phyloP scores from a whole-genome alignment of 495 filamentous ascomycete genomes.

The Hyaloscypha bicolor region DNA sequence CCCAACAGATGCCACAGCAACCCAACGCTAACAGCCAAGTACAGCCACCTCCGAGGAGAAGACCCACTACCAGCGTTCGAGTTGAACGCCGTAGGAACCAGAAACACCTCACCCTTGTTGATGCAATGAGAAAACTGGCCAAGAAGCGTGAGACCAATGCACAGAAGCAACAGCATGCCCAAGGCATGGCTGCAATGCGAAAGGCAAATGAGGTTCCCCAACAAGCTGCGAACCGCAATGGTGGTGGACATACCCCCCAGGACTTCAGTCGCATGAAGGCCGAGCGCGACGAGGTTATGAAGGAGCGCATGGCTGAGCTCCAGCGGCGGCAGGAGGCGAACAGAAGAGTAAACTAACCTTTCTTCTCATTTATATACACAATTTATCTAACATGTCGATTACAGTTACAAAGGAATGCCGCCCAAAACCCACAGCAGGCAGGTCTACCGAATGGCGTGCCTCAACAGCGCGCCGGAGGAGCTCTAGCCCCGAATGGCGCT shows the following conservation, averaged over 20 bases:
- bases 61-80: constrained; percentile 70
- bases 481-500: constrained; percentile 18
- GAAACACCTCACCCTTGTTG: constrained; percentile 83
- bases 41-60: constrained; percentile 56
- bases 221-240: constrained; percentile 39
- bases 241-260: constrained; percentile 66
- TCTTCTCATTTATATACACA: constrained; percentile 21
- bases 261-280: constrained; percentile 87
- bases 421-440: constrained; percentile 42
- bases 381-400: constrained; percentile 31
- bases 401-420: constrained; percentile 43
- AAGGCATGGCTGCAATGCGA: constrained; percentile 66
- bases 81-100: constrained; percentile 86
- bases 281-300: constrained; percentile 77
- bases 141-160: constrained; percentile 85
- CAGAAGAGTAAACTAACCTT: constrained; percentile 52
- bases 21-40: constrained; percentile 58
- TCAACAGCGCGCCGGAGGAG: constrained; percentile 45
- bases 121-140: constrained; percentile 92
- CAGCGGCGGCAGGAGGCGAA: constrained; percentile 60
- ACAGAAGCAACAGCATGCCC: constrained; percentile 85
- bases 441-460: constrained; percentile 36
- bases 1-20: constrained; percentile 58
- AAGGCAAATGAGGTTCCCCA: constrained; percentile 71
- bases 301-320: constrained; percentile 71